Conservation (phyloP, 2,329 filamentous ascomycete genomes). For the Fusarium guadeloupense region DNA sequence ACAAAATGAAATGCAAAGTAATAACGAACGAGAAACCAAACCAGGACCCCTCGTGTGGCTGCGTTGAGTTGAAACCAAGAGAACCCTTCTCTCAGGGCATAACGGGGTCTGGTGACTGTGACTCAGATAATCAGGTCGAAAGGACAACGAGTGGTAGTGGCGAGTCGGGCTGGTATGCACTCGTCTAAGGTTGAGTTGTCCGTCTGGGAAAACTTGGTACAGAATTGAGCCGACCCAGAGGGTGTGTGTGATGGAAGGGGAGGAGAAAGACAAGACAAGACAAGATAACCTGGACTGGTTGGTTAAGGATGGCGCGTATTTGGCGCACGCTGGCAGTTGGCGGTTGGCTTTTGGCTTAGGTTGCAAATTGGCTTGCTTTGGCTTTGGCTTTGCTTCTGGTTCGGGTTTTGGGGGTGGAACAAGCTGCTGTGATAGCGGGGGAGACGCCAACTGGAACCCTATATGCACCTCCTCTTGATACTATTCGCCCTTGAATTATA, state of each 20-base stretch:
- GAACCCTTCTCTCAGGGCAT: slow-evolving; percentile 38
- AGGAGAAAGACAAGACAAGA: slow-evolving; percentile 24
- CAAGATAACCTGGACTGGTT: slow-evolving; percentile 31
- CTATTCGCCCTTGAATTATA: not conserved
- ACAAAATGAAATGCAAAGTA: not conserved
- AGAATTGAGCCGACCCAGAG: slow-evolving; percentile 29
- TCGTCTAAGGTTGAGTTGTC: slow-evolving; percentile 21
- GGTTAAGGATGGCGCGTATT: slow-evolving; percentile 40
- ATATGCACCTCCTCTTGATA: not conserved
- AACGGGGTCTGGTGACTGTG: slow-evolving; percentile 44
- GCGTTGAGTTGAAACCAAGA: slow-evolving; percentile 31
- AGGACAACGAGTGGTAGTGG: slow-evolving; percentile 41
- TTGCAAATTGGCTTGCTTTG: not conserved
- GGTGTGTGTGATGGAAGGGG: slow-evolving; percentile 39
- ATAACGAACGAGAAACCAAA: not conserved
- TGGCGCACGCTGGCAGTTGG: slow-evolving; percentile 30
- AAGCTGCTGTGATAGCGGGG: not conserved
- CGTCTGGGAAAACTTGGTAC: slow-evolving; percentile 40
- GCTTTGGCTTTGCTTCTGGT: too few species aligned
- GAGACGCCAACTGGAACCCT: slow-evolving; percentile 14
- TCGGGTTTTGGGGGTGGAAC: too few species aligned
- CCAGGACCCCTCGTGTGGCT: slow-evolving; percentile 37
- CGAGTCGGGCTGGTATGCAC: slow-evolving; percentile 44
- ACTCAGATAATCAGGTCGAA: slow-evolving; percentile 41
- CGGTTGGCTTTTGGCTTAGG: slow-evolving; percentile 8